Conservation (phyloP, 768 basidiomycete species). For the Tulasnella calospora region DNA sequence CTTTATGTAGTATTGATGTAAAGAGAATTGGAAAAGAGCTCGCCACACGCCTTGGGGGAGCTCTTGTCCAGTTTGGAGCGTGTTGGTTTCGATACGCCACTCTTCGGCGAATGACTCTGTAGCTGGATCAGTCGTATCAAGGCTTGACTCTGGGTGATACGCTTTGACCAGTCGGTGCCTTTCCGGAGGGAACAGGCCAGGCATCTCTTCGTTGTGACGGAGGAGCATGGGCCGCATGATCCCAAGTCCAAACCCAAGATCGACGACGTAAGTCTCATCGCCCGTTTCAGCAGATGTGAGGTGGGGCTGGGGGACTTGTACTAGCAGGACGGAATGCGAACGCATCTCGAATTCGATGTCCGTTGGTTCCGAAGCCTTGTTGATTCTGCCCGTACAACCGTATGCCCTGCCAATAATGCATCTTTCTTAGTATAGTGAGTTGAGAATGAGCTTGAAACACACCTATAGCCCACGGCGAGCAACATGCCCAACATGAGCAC, state of each 20-base stretch:
- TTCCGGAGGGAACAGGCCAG: not conserved
- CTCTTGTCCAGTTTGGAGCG: not conserved
- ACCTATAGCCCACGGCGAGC: constrained; percentile 21
- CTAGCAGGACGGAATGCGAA: constrained; percentile 18
- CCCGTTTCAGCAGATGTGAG: not conserved
- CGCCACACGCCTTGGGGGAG: not conserved
- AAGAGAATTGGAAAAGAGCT: constrained; percentile 6
- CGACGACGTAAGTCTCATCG: constrained; percentile 18
- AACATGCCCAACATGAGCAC: constrained; percentile 17
- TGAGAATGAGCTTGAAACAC: not conserved
- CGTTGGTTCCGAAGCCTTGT: not conserved
- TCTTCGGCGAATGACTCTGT: constrained; percentile 6
- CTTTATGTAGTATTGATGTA: not conserved
- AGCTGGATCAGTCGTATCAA: not conserved
- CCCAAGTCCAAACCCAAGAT: constrained; percentile 17
- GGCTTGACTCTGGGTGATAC: not conserved
- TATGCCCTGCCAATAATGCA: not conserved
- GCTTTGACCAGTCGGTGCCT: not conserved
- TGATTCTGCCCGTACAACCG: not conserved
- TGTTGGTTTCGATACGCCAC: constrained; percentile 17
- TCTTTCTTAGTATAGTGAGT: not conserved
- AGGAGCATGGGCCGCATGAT: constrained; percentile 11
- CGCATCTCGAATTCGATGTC: not conserved
- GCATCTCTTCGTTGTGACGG: not conserved
- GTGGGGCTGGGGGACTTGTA: constrained; percentile 5